Evolutionary conservation across 2,329 filamentous ascomycete genomes (phyloP), one percentile per base, ranked within the genome.

Genomic region (Alternaria triticimaculans): DNA sequence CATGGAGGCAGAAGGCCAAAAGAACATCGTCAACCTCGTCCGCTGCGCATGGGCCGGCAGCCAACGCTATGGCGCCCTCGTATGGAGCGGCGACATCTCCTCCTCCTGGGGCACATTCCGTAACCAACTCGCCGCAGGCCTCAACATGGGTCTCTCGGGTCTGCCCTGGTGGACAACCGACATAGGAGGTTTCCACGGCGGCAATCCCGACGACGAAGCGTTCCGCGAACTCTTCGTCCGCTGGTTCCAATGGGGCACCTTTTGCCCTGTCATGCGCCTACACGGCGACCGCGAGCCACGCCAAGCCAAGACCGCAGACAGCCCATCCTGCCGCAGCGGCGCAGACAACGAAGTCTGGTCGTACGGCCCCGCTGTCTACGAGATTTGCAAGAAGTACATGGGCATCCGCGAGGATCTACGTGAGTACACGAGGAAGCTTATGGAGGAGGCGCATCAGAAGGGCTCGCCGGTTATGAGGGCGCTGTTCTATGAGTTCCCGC

Each of bases 91-190:
- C 14, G 89, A 91, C 70, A 89, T 91, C 62, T 89, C 88, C 0
- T 88, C 85, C 0, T 88, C 86, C 0, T 91, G 89, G 89, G 76
- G 75, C 3, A 87, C 83, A 25, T 82, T 90, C 51, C 83, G 86
- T 4, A 84, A 87, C 62, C 88, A 91, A 73, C 79, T 91, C 3
- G 82, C 87, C 0, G 89, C 89, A 0, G 89, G 89, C 0, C 79
- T 91, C 20, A 89, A 89, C 72, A 90, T 90, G 86, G 89, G 88
- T 0, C 78, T 91, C 5, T 82, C 87, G 0, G 89, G 89, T 0
- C 83, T 91, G 10, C 85, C 88, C 0, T 90, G 88, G 88, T 91
- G 88, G 87, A 91, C 89, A 0, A 91, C 89, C 1, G 89, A 91
- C 68, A 91, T 91, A 56, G 89, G 89, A 2, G 89, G 89, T 1